These are phyloP conservation scores for Phyllosticta citrichinensis DNA, from an alignment of 2,329 filamentous ascomycete species.

Conservation along the genomic window DNA sequence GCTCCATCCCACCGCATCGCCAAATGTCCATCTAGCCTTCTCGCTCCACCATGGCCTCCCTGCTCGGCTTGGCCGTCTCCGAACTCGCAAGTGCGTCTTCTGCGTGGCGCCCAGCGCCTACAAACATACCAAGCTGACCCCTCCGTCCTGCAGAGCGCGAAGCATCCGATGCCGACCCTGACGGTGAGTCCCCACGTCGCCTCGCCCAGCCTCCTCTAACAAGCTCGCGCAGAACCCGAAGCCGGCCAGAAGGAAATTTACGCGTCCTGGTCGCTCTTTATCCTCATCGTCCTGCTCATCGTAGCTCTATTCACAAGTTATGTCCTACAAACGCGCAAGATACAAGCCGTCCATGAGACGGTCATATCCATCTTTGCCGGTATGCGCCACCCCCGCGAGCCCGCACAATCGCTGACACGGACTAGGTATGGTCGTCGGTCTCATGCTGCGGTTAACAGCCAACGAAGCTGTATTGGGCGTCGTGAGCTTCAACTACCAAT, in stretches of 20 bases:
- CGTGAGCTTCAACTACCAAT: conserved; percentile 96
- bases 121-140: conserved; percentile 14
- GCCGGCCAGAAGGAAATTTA: conserved; percentile 87
- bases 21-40: conserved; percentile 6
- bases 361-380: conserved; percentile 97
- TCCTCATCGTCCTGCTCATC: conserved; percentile 88
- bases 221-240: conserved; percentile 50
- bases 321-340: conserved; percentile 89
- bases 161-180: conserved; percentile 34
- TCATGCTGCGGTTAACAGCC: conserved; percentile 73
- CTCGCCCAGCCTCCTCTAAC: conserved; percentile 24
- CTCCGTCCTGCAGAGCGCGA: conserved; percentile 13
- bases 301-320: conserved; percentile 95
- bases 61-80: conserved; percentile 26
- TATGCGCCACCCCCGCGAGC: conserved; percentile 26
- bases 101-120: conserved; percentile 16
- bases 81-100: conserved; percentile 29
- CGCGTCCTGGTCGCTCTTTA: conserved; percentile 95
- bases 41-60: conserved; percentile 26
- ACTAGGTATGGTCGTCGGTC: conserved; percentile 84
- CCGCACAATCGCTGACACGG: conserved; percentile 12
- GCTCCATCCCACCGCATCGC: conserved; percentile 6
- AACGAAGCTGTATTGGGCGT: conserved; percentile 77
- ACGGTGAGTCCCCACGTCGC: conserved; percentile 25
- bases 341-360: conserved; percentile 95